Conservation (phyloP, 2,329 filamentous ascomycete genomes). For the Cadophora luteo-olivacea region DNA sequence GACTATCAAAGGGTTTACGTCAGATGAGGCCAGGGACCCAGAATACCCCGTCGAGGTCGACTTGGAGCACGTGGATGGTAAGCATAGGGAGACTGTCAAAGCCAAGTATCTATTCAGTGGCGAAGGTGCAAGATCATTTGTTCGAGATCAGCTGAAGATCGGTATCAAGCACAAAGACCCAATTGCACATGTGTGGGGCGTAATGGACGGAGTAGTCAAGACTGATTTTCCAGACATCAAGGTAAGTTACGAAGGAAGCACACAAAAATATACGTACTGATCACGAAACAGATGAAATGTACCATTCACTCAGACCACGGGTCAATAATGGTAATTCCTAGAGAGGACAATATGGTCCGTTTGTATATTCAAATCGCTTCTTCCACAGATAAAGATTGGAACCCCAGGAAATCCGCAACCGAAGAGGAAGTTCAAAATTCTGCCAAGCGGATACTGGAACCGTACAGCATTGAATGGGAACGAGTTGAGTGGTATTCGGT, state of each 20-base stretch:
- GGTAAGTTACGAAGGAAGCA: conserved; percentile 51
- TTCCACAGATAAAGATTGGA: conserved; percentile 65
- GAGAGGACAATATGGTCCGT: conserved; percentile 72
- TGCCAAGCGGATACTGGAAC: conserved; percentile 69
- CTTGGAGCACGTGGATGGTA: conserved; percentile 78
- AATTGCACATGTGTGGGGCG: conserved; percentile 75
- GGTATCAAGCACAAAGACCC: conserved; percentile 74
- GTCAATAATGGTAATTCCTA: conserved; percentile 81
- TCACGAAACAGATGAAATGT: conserved; percentile 65
- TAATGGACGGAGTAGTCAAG: conserved; percentile 75
- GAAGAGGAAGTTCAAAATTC: conserved; percentile 67
- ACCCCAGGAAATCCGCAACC: conserved; percentile 67
- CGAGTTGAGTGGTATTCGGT: conserved; percentile 77
- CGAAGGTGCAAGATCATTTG: conserved; percentile 72
- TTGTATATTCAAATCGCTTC: conserved; percentile 73
- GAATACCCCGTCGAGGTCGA: conserved; percentile 83
- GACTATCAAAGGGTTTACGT: conserved; percentile 66
- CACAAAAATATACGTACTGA: conserved; percentile 52
- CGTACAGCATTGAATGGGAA: conserved; percentile 72
- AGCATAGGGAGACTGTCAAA: conserved; percentile 70
- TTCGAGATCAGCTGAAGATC: conserved; percentile 71
- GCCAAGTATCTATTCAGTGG: conserved; percentile 76
- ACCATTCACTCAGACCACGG: conserved; percentile 77
- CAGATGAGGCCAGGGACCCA: conserved; percentile 59
- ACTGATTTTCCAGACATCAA: conserved; percentile 82